Base-by-base conservation (phyloP, 1,139 yeast genomes). In the Citeromyces siamensis region DNA sequence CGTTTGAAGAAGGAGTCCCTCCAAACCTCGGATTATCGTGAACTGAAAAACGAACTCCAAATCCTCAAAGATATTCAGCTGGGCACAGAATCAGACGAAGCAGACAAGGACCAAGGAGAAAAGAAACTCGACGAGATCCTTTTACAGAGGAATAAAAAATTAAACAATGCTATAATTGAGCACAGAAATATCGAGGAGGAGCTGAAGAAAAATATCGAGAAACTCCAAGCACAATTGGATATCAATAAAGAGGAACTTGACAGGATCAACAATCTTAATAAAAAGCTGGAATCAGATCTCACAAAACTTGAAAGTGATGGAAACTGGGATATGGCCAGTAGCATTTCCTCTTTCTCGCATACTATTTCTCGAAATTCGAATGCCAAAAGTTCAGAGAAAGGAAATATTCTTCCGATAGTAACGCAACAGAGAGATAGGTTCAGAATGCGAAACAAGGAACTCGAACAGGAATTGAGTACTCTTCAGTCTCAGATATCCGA, bases 391-490 rank as follows among this genome's bases (percentile, higher is more conserved):
- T 19, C 47, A 19, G 26, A 19, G 3, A 37, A 68, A 32, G 52
- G 63, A 5, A 69, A 85, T 0, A 78, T 90, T 32, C 59, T 90
- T 35, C 94, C 95, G 1, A 85, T 90, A 37, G 75, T 90, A 22
- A 86, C 96, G 17, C 88, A 90, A 50, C 98, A 90, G 59, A 73
- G 98, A 55, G 97, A 90, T 55, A 65, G 97, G 44, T 86, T 88
- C 64, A 74, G 94, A 47, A 71, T 74, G 21, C 69, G 88, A 40
- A 85, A 81, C 48, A 71, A 70, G 39, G 95, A 85, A 51, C 65
- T 90, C 37, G 97, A 90, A 53, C 82, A 81, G 38, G 94, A 85
- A 47, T 52, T 78, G 35, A 75, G 83, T 50, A 73, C 72, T 46
- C 75, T 71, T 44, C 65, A 66, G 41, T 56, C 60, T 19, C 63